A percentile compares a stretch with the other conserved stretches of the same genome.
Evolutionary conservation across 2,329 filamentous ascomycete species (phyloP).

Genomic region (Alternaria brassicae): DNA sequence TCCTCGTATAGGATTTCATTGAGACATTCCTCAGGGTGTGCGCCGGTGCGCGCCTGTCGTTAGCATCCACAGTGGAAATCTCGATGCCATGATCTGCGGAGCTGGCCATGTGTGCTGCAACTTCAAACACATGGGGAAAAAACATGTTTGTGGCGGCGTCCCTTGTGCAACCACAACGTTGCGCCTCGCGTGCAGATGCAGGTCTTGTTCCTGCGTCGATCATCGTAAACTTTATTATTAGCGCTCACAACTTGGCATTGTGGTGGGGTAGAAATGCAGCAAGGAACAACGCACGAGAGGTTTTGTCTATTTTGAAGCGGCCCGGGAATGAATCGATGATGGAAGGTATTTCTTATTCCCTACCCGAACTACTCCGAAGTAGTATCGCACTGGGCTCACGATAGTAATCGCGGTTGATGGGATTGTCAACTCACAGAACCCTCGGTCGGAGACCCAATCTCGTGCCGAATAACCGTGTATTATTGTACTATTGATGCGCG

Average conservation of each 20-base stretch:
- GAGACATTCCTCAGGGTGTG: background rate
- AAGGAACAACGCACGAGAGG: background rate
- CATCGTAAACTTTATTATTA: constrained; percentile 7
- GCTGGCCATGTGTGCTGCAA: background rate
- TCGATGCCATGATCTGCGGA: background rate
- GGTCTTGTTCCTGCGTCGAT: constrained; percentile 4
- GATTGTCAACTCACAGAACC: background rate
- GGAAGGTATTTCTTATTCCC: background rate
- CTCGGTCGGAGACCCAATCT: background rate
- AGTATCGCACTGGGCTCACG: background rate
- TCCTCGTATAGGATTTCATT: constrained; percentile 7
- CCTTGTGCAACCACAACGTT: background rate
- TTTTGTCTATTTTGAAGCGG: background rate
- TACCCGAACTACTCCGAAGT: background rate
- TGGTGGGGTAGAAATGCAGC: background rate
- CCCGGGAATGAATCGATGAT: background rate
- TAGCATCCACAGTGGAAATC: background rate
- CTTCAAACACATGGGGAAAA: background rate
- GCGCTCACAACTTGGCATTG: constrained; percentile 6
- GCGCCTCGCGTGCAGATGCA: background rate
- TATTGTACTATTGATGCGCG: background rate
- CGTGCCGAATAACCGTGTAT: background rate
- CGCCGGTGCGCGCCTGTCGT: background rate
- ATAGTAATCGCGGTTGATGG: background rate
- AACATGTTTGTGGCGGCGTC: background rate